Conservation (phyloP, 495 filamentous ascomycete genomes). For the Neurospora terricola region DNA sequence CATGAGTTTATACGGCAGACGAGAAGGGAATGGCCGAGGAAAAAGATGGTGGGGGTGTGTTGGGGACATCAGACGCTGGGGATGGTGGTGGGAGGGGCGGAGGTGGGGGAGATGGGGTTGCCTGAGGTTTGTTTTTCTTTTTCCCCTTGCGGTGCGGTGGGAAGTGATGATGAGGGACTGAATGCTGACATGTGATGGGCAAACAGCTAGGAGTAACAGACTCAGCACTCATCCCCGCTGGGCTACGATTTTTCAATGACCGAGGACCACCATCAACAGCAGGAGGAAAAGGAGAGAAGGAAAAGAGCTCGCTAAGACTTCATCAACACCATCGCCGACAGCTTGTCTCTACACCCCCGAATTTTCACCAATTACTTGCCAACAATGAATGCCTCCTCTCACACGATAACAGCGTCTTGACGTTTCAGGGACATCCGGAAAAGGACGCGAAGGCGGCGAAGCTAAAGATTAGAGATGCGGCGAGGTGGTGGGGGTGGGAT, state of each 20-base stretch:
- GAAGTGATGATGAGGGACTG: too few species aligned
- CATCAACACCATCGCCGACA: constrained; percentile 39
- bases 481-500: constrained; percentile 32
- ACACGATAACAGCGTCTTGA: constrained; percentile 31
- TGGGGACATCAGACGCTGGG: constrained; percentile 41
- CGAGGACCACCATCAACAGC: neutral
- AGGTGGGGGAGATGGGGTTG: constrained; percentile 26
- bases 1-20: constrained; percentile 31
- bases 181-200: neutral
- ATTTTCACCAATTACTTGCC: constrained; percentile 27
- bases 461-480: constrained; percentile 26
- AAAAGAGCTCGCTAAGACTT: constrained; percentile 10
- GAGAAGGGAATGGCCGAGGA: constrained; percentile 23
- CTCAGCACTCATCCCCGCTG: constrained; percentile 25
- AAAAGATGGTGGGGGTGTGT: constrained; percentile 37
- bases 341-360: constrained; percentile 19
- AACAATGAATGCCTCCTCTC: constrained; percentile 32
- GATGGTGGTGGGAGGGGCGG: constrained; percentile 28
- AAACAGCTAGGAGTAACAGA: constrained; percentile 31
- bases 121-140: constrained; percentile 25
- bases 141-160: too few species aligned
- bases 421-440: constrained; percentile 42
- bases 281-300: neutral
- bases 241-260: constrained; percentile 22
- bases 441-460: constrained; percentile 34